Evolutionary conservation across 805 yeast genomes (phyloP).

Genomic region (Wickerhamomyces mucosus): DNA sequence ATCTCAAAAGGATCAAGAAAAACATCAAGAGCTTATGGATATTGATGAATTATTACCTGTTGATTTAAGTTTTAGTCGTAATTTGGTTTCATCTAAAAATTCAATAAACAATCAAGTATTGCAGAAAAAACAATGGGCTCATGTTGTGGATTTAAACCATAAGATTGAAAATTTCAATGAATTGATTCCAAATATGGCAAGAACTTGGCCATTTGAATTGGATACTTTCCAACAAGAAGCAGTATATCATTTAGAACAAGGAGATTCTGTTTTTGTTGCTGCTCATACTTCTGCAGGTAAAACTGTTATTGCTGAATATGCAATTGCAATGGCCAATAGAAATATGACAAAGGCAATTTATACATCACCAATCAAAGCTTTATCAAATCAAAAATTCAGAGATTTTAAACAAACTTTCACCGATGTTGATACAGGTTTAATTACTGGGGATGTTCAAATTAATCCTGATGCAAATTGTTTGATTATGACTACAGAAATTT

Average conservation of each 20-base stretch:
- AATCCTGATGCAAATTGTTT: constrained; percentile 94
- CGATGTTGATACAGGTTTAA: constrained; percentile 82
- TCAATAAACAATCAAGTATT: background rate
- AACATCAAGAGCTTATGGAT: constrained; percentile 21
- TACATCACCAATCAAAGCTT: constrained; percentile 90
- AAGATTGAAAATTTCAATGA: constrained; percentile 77
- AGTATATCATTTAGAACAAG: constrained; percentile 90
- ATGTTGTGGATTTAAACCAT: constrained; percentile 81
- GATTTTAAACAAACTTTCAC: constrained; percentile 76
- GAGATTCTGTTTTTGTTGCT: constrained; percentile 97
- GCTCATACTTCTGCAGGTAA: constrained; percentile 99
- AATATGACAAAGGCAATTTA: constrained; percentile 96
- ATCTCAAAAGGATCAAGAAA: background rate
- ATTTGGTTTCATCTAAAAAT: constrained; percentile 14
- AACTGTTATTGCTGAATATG: constrained; percentile 96
- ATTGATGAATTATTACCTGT: constrained; percentile 43
- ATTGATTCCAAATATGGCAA: constrained; percentile 86
- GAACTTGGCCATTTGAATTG: constrained; percentile 89
- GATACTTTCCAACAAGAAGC: constrained; percentile 98
- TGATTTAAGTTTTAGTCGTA: constrained; percentile 37
- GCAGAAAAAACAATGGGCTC: constrained; percentile 78
- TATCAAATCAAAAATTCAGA: constrained; percentile 83
- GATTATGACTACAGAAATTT: constrained; percentile 96
- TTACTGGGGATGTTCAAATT: constrained; percentile 97
- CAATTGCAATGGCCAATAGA: constrained; percentile 91